A percentile compares a stretch with the other conserved stretches of the same genome.
Conservation (phyloP, 2,329 filamentous ascomycete genomes). For the Venturia asperata region DNA sequence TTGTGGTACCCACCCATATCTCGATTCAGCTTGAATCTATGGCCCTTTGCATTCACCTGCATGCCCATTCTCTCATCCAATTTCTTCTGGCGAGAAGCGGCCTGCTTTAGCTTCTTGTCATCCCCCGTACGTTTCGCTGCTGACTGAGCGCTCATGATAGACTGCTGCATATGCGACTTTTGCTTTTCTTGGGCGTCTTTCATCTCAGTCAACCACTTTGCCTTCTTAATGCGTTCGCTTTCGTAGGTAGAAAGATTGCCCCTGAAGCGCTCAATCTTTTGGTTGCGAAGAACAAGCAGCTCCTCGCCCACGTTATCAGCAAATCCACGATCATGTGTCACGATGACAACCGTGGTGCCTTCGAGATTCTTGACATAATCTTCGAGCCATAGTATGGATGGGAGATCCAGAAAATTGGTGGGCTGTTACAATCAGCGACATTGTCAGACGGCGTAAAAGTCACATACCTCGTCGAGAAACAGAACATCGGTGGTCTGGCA, state of each 20-base stretch:
- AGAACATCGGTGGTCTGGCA: slow-evolving; percentile 69
- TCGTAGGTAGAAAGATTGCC: slow-evolving; percentile 70
- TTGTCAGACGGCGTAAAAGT: neutral
- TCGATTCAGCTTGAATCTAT: slow-evolving; percentile 72
- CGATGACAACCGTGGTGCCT: slow-evolving; percentile 62
- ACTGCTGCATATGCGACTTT: slow-evolving; percentile 71
- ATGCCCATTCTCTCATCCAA: slow-evolving; percentile 75
- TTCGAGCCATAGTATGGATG: slow-evolving; percentile 81
- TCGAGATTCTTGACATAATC: slow-evolving; percentile 56
- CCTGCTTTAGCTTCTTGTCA: slow-evolving; percentile 79
- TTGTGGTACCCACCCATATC: slow-evolving; percentile 59
- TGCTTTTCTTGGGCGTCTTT: slow-evolving; percentile 77
- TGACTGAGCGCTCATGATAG: slow-evolving; percentile 66
- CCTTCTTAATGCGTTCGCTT: slow-evolving; percentile 58
- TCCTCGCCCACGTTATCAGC: slow-evolving; percentile 68
- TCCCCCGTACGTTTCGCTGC: slow-evolving; percentile 71
- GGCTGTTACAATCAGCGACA: slow-evolving; percentile 53
- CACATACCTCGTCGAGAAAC: slow-evolving; percentile 59
- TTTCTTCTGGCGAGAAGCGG: slow-evolving; percentile 76
- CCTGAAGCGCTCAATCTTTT: slow-evolving; percentile 64
- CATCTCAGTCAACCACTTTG: slow-evolving; percentile 63
- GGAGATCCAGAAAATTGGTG: slow-evolving; percentile 76
- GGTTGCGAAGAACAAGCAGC: slow-evolving; percentile 67
- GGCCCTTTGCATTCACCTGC: slow-evolving; percentile 63
- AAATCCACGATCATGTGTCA: slow-evolving; percentile 81